Base-by-base conservation (phyloP, 1,284 basidiomycete genomes). In the Apiotrichum brassicae region DNA sequence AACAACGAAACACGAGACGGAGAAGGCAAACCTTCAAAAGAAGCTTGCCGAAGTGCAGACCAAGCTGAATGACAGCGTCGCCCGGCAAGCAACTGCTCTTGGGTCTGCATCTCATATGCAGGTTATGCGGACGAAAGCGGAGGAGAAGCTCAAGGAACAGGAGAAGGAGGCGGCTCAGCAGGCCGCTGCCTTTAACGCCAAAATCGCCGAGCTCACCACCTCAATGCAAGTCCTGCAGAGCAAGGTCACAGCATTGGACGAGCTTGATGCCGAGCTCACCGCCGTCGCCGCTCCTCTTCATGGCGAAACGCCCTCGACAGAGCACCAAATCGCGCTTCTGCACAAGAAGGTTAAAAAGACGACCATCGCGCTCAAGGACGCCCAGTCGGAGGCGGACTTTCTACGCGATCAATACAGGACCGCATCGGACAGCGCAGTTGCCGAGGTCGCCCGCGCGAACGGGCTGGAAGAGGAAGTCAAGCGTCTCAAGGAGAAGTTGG, bases 401-500 rank as follows among this genome's bases (percentile, higher is more conserved):
- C n/a, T 68, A 19, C 58, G 57, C 14, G 33, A 28, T 3, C 60
- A 63, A 49, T 70, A 70, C 39, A 22, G 54, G 9, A 26, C 48
- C 9, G 69, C 68, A 1, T 60, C 60, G 2, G 48, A 48, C n/a
- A 39, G 50, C 3, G 69, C 66, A 0, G 61, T 65, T 12, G 43
- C 47, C 6, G 60, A 63, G 37, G 65, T 62, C 9, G 43, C 46
- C 8, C 49, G 37, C 4, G 49, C 47, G 22, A 52, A 51, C 6
- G 51, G 46, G 19, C 56, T 68, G 2, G 32, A 48, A n/a, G 48
- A 44, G 22, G 39, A 64, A 42, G 51, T 63, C 14, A 36, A 35
- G 19, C 53, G 33, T 14, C 54, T 70, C 9, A 48, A 57, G 30
- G 48, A 51, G 19, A 66, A 72, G 50, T 54, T 72, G 8, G 46